Conservation (phyloP, 2,329 filamentous ascomycete genomes). For the Calonectria leucothoes region DNA sequence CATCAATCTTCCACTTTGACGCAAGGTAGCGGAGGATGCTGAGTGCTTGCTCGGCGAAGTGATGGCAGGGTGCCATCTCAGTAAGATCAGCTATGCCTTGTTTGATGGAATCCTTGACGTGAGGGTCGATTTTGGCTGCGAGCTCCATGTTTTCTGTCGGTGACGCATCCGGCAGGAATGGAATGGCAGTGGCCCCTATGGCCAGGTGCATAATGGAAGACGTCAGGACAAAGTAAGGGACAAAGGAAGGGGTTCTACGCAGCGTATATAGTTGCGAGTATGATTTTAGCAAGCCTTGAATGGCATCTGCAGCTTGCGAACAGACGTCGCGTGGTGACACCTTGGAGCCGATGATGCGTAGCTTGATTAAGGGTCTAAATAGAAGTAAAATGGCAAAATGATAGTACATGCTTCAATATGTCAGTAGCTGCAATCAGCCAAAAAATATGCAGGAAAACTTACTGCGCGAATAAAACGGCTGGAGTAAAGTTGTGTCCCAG, state of each 20-base stretch:
- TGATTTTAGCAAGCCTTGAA: constrained; percentile 65
- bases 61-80: constrained; percentile 71
- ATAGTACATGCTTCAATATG: constrained; percentile 71
- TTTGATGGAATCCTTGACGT: constrained; percentile 58
- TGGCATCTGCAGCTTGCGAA: constrained; percentile 69
- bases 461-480: constrained; percentile 80
- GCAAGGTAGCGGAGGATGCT: constrained; percentile 70
- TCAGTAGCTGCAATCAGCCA: constrained; percentile 7
- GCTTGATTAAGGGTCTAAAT: constrained; percentile 77
- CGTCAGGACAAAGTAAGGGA: constrained; percentile 71
- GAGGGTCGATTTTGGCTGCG: constrained; percentile 50
- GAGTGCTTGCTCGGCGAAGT: constrained; percentile 70
- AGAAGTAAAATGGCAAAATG: constrained; percentile 78
- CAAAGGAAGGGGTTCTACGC: constrained; percentile 69
- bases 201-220: constrained; percentile 71
- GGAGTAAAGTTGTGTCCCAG: constrained; percentile 78
- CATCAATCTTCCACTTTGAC: constrained; percentile 68
- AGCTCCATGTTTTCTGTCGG: constrained; percentile 46
- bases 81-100: constrained; percentile 68
- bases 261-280: constrained; percentile 70
- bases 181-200: constrained; percentile 54
- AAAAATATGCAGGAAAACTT: constrained; percentile 47
- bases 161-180: constrained; percentile 32
- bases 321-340: constrained; percentile 75
- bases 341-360: constrained; percentile 71